phyloP scores from a whole-genome alignment of 2,329 filamentous ascomycete genomes.

The Zalaria obscura region DNA sequence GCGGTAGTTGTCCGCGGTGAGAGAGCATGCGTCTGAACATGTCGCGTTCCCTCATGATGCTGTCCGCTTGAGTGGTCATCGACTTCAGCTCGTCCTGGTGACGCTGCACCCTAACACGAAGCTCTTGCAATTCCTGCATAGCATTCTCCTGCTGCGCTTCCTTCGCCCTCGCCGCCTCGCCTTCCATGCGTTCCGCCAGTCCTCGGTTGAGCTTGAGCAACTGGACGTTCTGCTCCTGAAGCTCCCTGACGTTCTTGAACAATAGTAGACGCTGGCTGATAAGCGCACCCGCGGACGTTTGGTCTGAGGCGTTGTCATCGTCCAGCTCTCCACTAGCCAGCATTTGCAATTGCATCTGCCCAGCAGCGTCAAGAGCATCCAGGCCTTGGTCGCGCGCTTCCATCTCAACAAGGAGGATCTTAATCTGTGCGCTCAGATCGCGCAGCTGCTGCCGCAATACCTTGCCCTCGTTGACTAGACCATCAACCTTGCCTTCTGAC shows the following conservation, averaged over 20 bases:
- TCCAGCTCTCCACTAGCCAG: conserved; percentile 62
- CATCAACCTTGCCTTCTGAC: conserved; percentile 57
- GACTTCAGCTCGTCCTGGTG: conserved; percentile 76
- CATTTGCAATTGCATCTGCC: conserved; percentile 61
- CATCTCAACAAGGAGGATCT: conserved; percentile 77
- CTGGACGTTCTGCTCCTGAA: conserved; percentile 80
- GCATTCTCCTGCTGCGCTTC: conserved; percentile 41
- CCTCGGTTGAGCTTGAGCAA: conserved; percentile 71
- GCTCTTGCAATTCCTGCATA: conserved; percentile 55
- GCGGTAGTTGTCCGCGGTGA: conserved; percentile 50
- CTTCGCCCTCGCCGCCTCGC: conserved; percentile 59
- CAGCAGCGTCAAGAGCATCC: conserved; percentile 54
- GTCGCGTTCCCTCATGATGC: conserved; percentile 88
- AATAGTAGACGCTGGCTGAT: conserved; percentile 82
- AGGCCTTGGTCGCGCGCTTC: conserved; percentile 70
- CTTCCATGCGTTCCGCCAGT: conserved; percentile 80
- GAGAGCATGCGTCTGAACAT: conserved; percentile 94
- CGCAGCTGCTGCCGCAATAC: conserved; percentile 77
- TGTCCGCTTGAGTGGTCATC: conserved; percentile 72
- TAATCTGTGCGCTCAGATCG: conserved; percentile 79
- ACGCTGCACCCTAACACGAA: conserved; percentile 59
- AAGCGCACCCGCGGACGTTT: conserved; percentile 74
- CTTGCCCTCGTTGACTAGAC: conserved; percentile 49
- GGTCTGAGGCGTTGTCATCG: conserved; percentile 55
- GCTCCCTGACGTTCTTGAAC: conserved; percentile 71